Percentiles rank a stretch among this genome's conserved stretches.
These are phyloP conservation scores for Cryptosporidium tyzzeri DNA, from an alignment of 169 alveolate species.

Conservation along the genomic window DNA sequence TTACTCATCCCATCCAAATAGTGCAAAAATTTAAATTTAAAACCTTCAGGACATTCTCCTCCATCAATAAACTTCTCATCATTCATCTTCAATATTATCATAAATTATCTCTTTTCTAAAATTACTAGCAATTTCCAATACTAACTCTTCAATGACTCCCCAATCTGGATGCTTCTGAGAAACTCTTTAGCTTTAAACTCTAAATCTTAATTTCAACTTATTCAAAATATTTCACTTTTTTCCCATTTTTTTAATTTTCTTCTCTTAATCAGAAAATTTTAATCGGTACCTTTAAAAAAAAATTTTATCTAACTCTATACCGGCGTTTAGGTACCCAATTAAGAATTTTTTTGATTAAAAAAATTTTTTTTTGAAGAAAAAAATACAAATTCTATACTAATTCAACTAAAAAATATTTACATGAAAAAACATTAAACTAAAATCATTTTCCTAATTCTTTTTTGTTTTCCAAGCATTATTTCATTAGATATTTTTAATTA, in stretches of 20 bases:
- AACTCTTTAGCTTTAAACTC: not conserved
- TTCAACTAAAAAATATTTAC: not conserved
- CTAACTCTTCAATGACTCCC: not conserved
- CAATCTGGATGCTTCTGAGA: not conserved
- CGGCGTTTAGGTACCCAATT: not conserved
- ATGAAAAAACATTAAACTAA: not conserved
- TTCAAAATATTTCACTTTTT: not conserved
- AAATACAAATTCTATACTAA: too few relatives aligned
- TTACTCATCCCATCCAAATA: not conserved
- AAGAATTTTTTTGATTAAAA: too few relatives aligned
- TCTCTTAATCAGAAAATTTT: too few relatives aligned
- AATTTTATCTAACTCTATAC: not conserved
- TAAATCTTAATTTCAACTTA: not conserved
- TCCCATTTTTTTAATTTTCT: not conserved
- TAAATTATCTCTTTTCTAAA: not conserved
- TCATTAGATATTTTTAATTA: not conserved
- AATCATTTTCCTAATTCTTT: not conserved
- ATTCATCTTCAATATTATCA: not conserved
- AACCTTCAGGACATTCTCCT: not conserved
- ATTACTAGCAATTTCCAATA: too few relatives aligned
- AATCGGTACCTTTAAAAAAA: not conserved
- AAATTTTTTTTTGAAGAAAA: too few relatives aligned
- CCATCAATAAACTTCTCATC: not conserved
- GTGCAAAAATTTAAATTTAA: constrained; percentile 3
- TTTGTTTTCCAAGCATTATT: not conserved